Evolutionary conservation across 805 yeast genomes (phyloP), one percentile per base, ranked within the genome.

Genomic region (Barnettozyma salicaria): DNA sequence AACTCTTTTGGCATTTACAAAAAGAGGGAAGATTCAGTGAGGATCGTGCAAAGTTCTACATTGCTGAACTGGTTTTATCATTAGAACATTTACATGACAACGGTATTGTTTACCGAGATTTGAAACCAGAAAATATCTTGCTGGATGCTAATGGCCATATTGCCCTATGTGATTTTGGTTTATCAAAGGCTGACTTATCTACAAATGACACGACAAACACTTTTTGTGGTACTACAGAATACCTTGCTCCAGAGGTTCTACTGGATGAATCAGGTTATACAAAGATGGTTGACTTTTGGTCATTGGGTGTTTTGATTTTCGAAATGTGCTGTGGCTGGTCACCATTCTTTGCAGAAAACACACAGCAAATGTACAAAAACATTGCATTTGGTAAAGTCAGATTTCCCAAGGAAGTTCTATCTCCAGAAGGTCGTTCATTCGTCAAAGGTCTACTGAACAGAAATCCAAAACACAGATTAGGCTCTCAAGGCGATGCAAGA

Each of bases 251-350:
- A 2, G 98, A 92, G 61, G 94, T 92, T 13, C 69, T 92, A 49
- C 70, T 92, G 37, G 97, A 92, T 64, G 98, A 92, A 61, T 75
- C 85, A 37, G 98, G 98, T 13, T 92, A 92, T 65, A 92, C 97
- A 26, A 88, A 89, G 62, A 90, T 92, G 97, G 98, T 92, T 43
- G 98, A 92, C 61, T 92, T 92, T 53, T 92, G 98, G 98, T 89
- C 97, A 3, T 67, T 92, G 41, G 98, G 98, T 42, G 98, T 92
- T 19, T 68, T 92, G 41, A 88, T 92, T 31, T 92, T 92, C 62
- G 98, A 92, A 65, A 92, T 92, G 98, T 89, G 97, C 62, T 92
- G 97, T 65, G 98, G 98, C 35, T 92, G 97, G 98, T 84, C 96
- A 5, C 98, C 98, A 38, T 92, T 92, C 61, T 92, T 87, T 55